Evolutionary conservation across 805 yeast genomes (phyloP).

Genomic region (Blastobotrys peoriensis): DNA sequence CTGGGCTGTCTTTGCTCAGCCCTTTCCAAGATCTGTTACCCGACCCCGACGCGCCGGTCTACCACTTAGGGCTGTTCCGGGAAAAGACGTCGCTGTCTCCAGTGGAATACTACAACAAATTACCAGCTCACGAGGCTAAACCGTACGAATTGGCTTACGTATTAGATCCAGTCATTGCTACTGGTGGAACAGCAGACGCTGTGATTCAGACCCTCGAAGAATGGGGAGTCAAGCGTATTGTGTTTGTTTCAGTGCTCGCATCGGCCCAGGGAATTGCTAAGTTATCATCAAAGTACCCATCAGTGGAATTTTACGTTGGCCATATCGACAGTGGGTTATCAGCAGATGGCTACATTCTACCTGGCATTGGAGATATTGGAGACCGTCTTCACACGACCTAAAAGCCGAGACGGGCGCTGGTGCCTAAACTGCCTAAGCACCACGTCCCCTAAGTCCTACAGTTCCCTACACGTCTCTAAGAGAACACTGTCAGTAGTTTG

Average conservation of each 20-base stretch:
- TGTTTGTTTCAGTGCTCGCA: slow-evolving; percentile 25
- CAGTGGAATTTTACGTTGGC: slow-evolving; percentile 26
- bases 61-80: slow-evolving; percentile 30
- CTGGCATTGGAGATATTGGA: slow-evolving; percentile 33
- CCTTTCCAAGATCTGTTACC: slow-evolving; percentile 27
- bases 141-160: slow-evolving; percentile 24
- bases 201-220: slow-evolving; percentile 28
- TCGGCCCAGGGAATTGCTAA: slow-evolving; percentile 21
- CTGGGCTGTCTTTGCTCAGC: slow-evolving; percentile 28
- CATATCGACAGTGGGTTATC: slow-evolving; percentile 22
- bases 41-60: slow-evolving; percentile 25
- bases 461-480: too few species aligned
- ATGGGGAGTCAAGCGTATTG: slow-evolving; percentile 28
- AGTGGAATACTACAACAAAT: slow-evolving; percentile 31
- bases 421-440: too few species aligned
- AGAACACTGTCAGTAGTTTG: too few species aligned
- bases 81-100: slow-evolving; percentile 28
- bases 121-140: slow-evolving; percentile 19
- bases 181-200: slow-evolving; percentile 33
- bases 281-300: slow-evolving; percentile 18
- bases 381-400: slow-evolving; percentile 26
- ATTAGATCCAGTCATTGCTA: slow-evolving; percentile 31
- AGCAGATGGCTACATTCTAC: slow-evolving; percentile 27
- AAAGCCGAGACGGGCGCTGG: too few species aligned
- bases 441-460: too few species aligned